Conservation (phyloP, 257 asterid genomes). For the Leptodermis oblonga region DNA sequence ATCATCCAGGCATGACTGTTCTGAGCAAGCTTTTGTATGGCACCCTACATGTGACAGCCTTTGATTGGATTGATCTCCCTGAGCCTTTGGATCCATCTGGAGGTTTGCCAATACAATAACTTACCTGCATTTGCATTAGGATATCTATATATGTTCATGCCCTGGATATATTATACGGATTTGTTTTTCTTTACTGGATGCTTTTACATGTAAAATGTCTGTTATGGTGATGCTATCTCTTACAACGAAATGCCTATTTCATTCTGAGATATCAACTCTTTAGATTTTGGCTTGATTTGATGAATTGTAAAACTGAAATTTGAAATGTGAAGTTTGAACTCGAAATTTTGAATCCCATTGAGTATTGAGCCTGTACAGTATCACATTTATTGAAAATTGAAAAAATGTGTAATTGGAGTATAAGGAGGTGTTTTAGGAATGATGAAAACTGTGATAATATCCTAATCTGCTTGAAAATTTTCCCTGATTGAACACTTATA, state of each 20-base stretch:
- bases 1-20: slow-evolving; percentile 99
- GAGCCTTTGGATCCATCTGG: slow-evolving; percentile 64
- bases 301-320: background rate
- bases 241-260: background rate
- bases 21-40: slow-evolving; percentile 97
- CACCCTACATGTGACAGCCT: slow-evolving; percentile 74
- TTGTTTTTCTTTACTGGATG: background rate
- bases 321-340: background rate
- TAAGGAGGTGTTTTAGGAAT: no score
- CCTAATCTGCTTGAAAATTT: background rate
- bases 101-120: slow-evolving; percentile 46
- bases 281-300: background rate
- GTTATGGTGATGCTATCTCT: background rate
- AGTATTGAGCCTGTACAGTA: background rate
- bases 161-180: background rate
- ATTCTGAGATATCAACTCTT: background rate
- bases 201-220: background rate
- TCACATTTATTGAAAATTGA: no score
- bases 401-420: no score
- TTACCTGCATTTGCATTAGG: background rate
- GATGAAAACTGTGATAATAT: no score
- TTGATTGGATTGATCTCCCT: slow-evolving; percentile 79
- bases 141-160: background rate
- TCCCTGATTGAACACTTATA: background rate
- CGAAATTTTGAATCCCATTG: background rate